Percentiles rank a stretch among this genome's conserved stretches.
Evolutionary conservation across 225 moss, liverwort and hornwort species (phyloP).

Genomic region (Pseudoscleropodium purum): DNA sequence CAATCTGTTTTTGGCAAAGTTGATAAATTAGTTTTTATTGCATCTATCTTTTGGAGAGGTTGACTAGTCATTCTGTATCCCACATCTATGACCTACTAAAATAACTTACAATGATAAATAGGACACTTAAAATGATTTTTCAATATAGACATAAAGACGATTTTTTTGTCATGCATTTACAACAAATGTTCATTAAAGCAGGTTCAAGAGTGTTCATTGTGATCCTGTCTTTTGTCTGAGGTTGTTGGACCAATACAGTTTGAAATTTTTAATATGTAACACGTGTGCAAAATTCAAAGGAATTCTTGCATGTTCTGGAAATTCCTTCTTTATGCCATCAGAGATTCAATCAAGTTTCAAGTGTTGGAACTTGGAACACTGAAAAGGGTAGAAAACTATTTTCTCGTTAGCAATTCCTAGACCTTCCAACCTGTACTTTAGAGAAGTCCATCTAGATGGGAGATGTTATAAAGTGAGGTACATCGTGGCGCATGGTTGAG

Average conservation of each 20-base stretch:
- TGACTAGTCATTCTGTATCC: not conserved
- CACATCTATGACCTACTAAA: accelerated
- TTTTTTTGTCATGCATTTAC: not conserved
- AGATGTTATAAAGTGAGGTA: not conserved
- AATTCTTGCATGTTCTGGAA: no score
- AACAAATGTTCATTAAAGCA: not conserved
- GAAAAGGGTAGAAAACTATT: not conserved
- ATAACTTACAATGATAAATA: not conserved
- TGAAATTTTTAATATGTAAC: not conserved
- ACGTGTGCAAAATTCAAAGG: not conserved
- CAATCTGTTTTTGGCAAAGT: not conserved
- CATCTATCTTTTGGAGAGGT: not conserved
- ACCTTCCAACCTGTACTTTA: not conserved
- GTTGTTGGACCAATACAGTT: not conserved
- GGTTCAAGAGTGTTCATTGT: not conserved
- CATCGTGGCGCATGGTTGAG: no score
- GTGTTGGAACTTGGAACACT: no score
- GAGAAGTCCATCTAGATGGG: not conserved
- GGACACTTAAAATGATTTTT: not conserved
- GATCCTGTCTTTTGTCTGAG: not conserved
- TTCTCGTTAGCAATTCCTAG: not conserved
- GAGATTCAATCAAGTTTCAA: not conserved
- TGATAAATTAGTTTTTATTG: not conserved
- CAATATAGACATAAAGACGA: accelerated
- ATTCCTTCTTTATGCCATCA: not conserved